A percentile compares a stretch with the other conserved stretches of the same genome.
phyloP scores from a whole-genome alignment of 23 red algal species.

The Chondrus crispus region DNA sequence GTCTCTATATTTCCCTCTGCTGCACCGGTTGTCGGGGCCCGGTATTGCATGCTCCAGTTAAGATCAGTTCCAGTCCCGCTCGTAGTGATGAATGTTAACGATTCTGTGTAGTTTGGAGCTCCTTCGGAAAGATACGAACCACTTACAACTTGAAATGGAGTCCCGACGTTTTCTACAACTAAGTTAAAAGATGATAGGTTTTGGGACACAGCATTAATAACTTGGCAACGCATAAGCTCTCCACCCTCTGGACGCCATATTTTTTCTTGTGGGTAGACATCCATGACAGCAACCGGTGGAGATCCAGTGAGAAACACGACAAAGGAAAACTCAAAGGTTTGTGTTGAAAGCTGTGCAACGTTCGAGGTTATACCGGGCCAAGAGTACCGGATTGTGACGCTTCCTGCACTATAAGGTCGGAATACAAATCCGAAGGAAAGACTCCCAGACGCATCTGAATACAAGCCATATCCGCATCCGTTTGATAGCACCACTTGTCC shows the following conservation, averaged over 20 bases:
- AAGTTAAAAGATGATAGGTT: constrained; percentile 20
- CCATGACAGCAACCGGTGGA: constrained; percentile 43
- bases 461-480: constrained; percentile 66
- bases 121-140: constrained; percentile 37
- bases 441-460: constrained; percentile 5
- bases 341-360: not conserved
- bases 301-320: constrained; percentile 30
- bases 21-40: no score
- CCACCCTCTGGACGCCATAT: constrained; percentile 62
- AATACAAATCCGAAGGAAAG: constrained; percentile 47
- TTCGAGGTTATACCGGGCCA: constrained; percentile 35
- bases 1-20: constrained; percentile 20
- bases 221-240: not conserved
- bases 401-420: constrained; percentile 35
- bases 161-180: constrained; percentile 4
- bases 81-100: constrained; percentile 27
- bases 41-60: constrained; percentile 47
- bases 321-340: constrained; percentile 16
- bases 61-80: constrained; percentile 38
- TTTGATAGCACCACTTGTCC: not conserved
- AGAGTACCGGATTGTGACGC: constrained; percentile 26
- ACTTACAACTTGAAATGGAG: constrained; percentile 14
- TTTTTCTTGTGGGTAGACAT: constrained; percentile 4
- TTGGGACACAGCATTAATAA: constrained; percentile 36
- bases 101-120: constrained; percentile 33